Base-by-base conservation (phyloP, 305 asterid species). In the Plantago lanceolata region DNA sequence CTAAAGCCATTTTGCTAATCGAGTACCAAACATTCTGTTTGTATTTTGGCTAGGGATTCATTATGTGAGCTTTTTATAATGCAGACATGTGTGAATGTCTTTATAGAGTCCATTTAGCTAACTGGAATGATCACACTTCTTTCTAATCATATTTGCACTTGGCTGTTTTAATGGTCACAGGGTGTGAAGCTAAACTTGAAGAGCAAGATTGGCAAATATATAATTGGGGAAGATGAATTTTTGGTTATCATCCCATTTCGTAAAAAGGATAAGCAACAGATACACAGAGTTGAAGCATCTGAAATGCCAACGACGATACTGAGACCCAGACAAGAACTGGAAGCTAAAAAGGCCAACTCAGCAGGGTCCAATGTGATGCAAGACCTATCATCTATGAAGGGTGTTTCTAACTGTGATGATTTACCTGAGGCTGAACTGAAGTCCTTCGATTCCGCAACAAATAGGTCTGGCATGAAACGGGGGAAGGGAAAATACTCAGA, bases 301-400 rank as follows among this genome's bases (percentile, higher is more conserved):
- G 70, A 68, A 65, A 67, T 54, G 16, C 58, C 59, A 26, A 54
- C 82, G 19, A 28, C 69, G 16, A 66, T 59, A 28, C 76, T 57
- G 5, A 66, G 64, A 52, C 65, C 59, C 48, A 63, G 51, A 17
- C 78, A 66, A 55, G 73, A 72, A 57, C 40, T 78, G 54, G 74
- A 71, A 55, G 75, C 76, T 64, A 77, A 76, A 28, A 68, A 76
- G 24, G 84, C 90, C 29, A 90, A 85, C 49, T 81, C 90, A 54
- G 79, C 86, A 26, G 87, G 93, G 93, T 77, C 84, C 47, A 95
- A 85, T 59, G 58, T 87, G 86, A 84, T 78, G 90, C 79, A 79
- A 76, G 95, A 93, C 71, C 70, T 87, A 57, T 79, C 90, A 15
- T 79, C 83, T 70, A 71, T 73, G 61, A 76, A 63, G 33, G 78